These are phyloP conservation scores for Coemansia sp. DNA, from an alignment of 192 early-diverging fungal species.

Conservation along the genomic window DNA sequence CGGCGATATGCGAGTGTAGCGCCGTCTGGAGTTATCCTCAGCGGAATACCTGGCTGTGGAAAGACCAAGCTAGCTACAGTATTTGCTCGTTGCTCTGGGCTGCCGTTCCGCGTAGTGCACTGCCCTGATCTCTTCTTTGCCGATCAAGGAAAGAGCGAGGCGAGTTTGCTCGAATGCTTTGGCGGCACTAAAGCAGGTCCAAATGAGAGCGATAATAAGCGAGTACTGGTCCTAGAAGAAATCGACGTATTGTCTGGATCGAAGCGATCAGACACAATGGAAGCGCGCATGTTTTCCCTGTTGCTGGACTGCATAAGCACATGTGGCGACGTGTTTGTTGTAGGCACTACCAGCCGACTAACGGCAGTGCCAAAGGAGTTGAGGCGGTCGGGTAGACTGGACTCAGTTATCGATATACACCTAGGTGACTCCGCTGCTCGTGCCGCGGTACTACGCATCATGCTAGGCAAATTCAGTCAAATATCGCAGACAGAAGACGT, in stretches of 20 bases:
- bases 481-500: conserved; percentile 21
- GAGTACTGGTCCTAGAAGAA: conserved; percentile 47
- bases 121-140: conserved; percentile 52
- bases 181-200: background rate
- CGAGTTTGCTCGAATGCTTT: conserved; percentile 30
- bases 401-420: conserved; percentile 33
- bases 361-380: conserved; percentile 34
- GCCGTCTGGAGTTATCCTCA: conserved; percentile 40
- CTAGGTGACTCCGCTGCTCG: conserved; percentile 29
- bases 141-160: conserved; percentile 50
- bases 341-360: conserved; percentile 40
- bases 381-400: conserved; percentile 36
- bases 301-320: conserved; percentile 40
- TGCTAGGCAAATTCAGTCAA: conserved; percentile 37
- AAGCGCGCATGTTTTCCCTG: conserved; percentile 48
- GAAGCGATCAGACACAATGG: conserved; percentile 28
- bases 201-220: background rate
- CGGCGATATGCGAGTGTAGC: conserved; percentile 1
- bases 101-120: conserved; percentile 26
- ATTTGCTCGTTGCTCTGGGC: conserved; percentile 32
- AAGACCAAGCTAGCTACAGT: conserved; percentile 41
- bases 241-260: conserved; percentile 49
- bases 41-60: conserved; percentile 48
- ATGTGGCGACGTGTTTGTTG: conserved; percentile 31
- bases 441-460: conserved; percentile 36